A percentile compares a stretch with the other conserved stretches of the same genome.
Evolutionary conservation across 2,329 filamentous ascomycete species (phyloP).

Genomic region (Penicillium sp.): DNA sequence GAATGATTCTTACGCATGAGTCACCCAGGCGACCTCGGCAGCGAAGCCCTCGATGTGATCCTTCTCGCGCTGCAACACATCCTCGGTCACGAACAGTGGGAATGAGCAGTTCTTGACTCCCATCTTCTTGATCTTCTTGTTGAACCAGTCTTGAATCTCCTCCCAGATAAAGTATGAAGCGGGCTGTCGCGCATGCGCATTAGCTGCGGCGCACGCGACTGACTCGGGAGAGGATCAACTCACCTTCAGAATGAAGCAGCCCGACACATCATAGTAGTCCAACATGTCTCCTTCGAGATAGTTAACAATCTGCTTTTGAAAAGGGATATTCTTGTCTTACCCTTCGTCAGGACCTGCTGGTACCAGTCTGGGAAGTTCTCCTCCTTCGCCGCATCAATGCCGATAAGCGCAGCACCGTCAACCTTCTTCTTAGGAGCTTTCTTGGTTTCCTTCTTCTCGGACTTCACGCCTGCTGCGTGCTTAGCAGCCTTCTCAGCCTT

Average conservation of each 20-base stretch:
- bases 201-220: slow-evolving; percentile 6
- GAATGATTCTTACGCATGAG: slow-evolving; percentile 38
- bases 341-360: slow-evolving; percentile 93
- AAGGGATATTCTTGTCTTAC: slow-evolving; percentile 51
- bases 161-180: slow-evolving; percentile 64
- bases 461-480: slow-evolving; percentile 28
- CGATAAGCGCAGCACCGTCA: slow-evolving; percentile 64
- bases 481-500: slow-evolving; percentile 30
- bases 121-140: slow-evolving; percentile 73
- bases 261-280: slow-evolving; percentile 73
- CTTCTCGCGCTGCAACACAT: slow-evolving; percentile 81
- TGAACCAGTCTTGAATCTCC: slow-evolving; percentile 54
- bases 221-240: not conserved
- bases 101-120: slow-evolving; percentile 96
- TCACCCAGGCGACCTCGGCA: slow-evolving; percentile 55
- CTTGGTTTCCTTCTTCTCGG: slow-evolving; percentile 34
- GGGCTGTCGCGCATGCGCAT: slow-evolving; percentile 39
- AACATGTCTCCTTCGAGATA: slow-evolving; percentile 18
- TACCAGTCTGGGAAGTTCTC: slow-evolving; percentile 94
- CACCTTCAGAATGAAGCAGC: slow-evolving; percentile 87
- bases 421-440: slow-evolving; percentile 49
- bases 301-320: not conserved
- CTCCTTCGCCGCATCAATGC: slow-evolving; percentile 78
- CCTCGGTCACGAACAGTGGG: slow-evolving; percentile 88
- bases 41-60: slow-evolving; percentile 98